phyloP scores from a whole-genome alignment of 2,329 filamentous ascomycete species.

The Lasiodiplodia theobromae region DNA sequence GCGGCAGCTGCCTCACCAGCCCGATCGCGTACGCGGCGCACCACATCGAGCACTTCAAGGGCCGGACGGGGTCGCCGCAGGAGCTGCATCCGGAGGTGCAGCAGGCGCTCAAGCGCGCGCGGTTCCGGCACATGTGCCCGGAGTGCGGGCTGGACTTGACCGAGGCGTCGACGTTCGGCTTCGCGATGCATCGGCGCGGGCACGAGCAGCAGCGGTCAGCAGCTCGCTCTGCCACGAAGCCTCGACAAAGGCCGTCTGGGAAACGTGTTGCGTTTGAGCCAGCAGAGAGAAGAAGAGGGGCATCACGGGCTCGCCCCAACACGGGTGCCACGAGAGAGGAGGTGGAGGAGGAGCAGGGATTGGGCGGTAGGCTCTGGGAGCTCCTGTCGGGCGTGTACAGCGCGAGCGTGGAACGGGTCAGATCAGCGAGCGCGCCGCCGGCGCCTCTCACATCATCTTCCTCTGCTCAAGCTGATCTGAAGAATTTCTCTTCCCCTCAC shows the following conservation, averaged over 20 bases:
- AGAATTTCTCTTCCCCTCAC: background rate
- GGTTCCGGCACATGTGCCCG: background rate
- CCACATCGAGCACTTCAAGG: background rate
- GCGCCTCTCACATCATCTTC: background rate
- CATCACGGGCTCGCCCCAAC: no score
- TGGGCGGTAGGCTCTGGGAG: background rate
- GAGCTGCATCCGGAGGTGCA: background rate
- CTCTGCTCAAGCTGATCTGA: no score
- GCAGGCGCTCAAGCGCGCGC: background rate
- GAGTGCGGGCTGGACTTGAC: background rate
- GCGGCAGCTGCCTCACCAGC: background rate
- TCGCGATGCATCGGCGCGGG: background rate
- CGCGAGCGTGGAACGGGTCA: background rate
- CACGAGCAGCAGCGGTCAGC: background rate
- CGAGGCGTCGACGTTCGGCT: background rate
- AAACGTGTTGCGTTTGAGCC: background rate
- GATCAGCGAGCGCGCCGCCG: background rate
- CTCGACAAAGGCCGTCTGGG: no score
- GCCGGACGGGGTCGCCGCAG: background rate
- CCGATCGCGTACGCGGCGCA: background rate
- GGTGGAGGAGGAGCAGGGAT: background rate
- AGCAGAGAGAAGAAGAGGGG: no score
- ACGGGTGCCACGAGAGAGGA: no score
- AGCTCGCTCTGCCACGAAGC: no score
- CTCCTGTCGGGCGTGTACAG: background rate